Evolutionary conservation across 176 grass and related monocot species (phyloP).

Genomic region (Echinochloa phyllopogon): DNA sequence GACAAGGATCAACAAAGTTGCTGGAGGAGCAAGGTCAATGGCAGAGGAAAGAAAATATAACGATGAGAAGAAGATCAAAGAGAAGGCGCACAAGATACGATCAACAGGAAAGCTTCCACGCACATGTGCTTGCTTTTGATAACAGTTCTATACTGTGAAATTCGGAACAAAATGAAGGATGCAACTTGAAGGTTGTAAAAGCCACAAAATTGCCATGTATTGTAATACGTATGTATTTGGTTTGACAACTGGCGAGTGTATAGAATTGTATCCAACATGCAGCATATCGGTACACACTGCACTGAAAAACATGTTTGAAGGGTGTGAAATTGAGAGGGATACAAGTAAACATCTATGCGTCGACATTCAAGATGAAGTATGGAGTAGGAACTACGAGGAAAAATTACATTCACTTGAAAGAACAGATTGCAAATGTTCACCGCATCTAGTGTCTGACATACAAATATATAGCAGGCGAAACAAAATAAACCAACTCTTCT

Average conservation of each 20-base stretch:
- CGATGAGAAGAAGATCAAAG: constrained; percentile 61
- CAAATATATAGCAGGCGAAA: constrained; percentile 1
- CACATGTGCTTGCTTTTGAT: constrained; percentile 63
- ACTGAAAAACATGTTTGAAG: constrained; percentile 16
- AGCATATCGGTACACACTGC: not conserved
- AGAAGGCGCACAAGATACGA: constrained; percentile 71
- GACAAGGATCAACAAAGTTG: constrained; percentile 70
- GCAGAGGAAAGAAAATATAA: constrained; percentile 65
- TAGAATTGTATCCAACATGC: constrained; percentile 21
- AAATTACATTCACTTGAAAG: not conserved
- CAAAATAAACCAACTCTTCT: not conserved
- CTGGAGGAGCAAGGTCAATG: constrained; percentile 51
- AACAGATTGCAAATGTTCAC: not conserved
- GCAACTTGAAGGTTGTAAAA: not conserved
- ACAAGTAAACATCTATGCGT: not conserved
- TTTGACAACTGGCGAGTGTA: constrained; percentile 18
- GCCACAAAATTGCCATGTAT: not conserved
- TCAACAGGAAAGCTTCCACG: constrained; percentile 45
- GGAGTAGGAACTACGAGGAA: not conserved
- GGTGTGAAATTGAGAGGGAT: not conserved
- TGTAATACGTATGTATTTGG: constrained; percentile 30
- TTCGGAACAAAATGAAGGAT: constrained; percentile 29
- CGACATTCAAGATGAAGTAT: not conserved
- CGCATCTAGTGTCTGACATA: not conserved
- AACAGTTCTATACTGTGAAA: constrained; percentile 22